A percentile compares a stretch with the other conserved stretches of the same genome.
These are phyloP conservation scores for Tetratostichococcus sp. DNA, from an alignment of 139 green algal genomes.

Conservation along the genomic window DNA sequence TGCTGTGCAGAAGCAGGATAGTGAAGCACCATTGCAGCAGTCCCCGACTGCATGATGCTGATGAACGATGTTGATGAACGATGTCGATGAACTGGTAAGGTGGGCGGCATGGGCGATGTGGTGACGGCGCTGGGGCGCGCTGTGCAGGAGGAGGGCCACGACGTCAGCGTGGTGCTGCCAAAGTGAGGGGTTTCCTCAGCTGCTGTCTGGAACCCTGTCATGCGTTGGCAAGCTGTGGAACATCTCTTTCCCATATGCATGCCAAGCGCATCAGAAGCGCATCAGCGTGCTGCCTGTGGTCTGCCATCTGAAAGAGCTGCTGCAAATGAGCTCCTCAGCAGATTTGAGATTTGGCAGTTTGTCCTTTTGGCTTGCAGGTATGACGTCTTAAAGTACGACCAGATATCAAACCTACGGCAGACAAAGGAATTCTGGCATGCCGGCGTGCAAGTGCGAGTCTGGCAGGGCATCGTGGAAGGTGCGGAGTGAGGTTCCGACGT, in stretches of 20 bases:
- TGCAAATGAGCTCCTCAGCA: too few species aligned
- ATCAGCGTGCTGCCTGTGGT: too few species aligned
- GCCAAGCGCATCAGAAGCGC: too few species aligned
- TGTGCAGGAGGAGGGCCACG: constrained; percentile 84
- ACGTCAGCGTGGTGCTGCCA: constrained; percentile 52
- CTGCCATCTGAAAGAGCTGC: too few species aligned
- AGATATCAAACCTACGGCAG: constrained; percentile 57
- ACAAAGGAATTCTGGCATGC: constrained; percentile 52
- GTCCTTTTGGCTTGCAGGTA: too few species aligned
- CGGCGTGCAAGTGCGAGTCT: constrained; percentile 64
- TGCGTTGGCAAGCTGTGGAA: too few species aligned
- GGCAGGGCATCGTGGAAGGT: constrained; percentile 67
- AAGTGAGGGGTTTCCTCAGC: too few species aligned
- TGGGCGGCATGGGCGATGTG: constrained; percentile 93
- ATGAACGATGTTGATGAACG: not conserved
- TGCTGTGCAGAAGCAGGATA: constrained; percentile 81
- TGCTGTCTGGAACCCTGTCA: too few species aligned
- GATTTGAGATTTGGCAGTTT: too few species aligned
- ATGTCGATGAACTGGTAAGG: constrained; percentile 48
- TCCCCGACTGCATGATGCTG: not conserved
- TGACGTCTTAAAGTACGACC: constrained; percentile 83
- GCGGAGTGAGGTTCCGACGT: not conserved
- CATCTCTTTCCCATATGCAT: too few species aligned
- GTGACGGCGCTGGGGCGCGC: constrained; percentile 88
- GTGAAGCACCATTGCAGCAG: too few species aligned